Evolutionary conservation across 495 filamentous ascomycete genomes (phyloP), one percentile per base, ranked within the genome.

Genomic region (Trichoderma asperelloides): DNA sequence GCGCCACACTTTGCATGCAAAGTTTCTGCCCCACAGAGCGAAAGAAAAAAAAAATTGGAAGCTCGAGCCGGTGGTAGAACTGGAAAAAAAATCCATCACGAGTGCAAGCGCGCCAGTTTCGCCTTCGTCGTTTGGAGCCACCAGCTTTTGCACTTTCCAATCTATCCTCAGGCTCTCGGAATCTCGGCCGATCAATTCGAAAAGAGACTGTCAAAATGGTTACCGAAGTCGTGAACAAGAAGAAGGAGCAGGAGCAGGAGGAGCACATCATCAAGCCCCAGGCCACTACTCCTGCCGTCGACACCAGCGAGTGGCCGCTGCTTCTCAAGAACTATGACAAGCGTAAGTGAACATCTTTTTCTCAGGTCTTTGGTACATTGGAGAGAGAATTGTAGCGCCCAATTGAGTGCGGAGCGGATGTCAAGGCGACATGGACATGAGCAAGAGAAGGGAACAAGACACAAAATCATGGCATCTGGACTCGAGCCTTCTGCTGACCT

Each of bases 281-380:
- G 81, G 84, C 86, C 71, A 80, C 82, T 67, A 84, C 85, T 68
- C 90, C 91, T 57, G 78, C 82, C 49, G 79, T 92, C 68, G 87
- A 92, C 77, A 91, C 89, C 70, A 91, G 87, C 78, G 79, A 86
- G 68, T 96, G 92, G 91, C 92, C 93, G 69, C 81, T 96, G 75
- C 83, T 98, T 66, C 83, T 98, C 68, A 96, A 96, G 82, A 92
- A 96, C 78, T 97, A 93, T 75, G 86, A 89, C 75, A 89, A 92
- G 72, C 69, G 74, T 76, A 47, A 28, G 68, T 66, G 64, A 30
- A 45, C 0, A 6, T 2, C 39, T 13, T n/a, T 39, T n/a, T 55
- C 37, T 18, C n/a, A n/a, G 23, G 5, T 51, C 18, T 23, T 39
- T 39, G 27, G 25, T 12, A 16, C 33, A 11, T 30, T 13, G 1